These are phyloP conservation scores for Tylopilus sp. DNA, from an alignment of 768 basidiomycete genomes.

Conservation along the genomic window DNA sequence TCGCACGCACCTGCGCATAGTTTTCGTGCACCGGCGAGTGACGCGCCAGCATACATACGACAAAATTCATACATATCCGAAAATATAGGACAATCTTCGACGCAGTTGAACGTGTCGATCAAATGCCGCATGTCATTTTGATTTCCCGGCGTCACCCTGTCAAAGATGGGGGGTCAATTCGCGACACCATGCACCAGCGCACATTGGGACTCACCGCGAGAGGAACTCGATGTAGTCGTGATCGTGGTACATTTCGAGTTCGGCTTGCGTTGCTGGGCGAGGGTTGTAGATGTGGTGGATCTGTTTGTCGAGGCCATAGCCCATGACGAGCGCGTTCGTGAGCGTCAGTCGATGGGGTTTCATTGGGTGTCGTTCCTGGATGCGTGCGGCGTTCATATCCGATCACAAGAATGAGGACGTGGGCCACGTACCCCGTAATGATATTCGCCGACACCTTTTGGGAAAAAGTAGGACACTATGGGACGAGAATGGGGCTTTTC, in stretches of 20 bases:
- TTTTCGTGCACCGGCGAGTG: conserved; percentile 87
- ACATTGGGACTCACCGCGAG: conserved; percentile 55
- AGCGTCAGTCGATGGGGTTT: conserved; percentile 95
- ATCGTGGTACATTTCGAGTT: conserved; percentile 90
- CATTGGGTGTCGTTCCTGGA: conserved; percentile 96
- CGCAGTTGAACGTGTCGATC: conserved; percentile 88
- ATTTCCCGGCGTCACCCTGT: conserved; percentile 83
- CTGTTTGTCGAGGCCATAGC: conserved; percentile 93
- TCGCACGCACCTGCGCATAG: conserved; percentile 83
- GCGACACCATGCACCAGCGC: neutral
- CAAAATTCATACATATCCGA: conserved; percentile 94
- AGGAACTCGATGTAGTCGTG: conserved; percentile 95
- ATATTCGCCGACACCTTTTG: conserved; percentile 89
- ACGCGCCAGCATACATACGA: conserved; percentile 89
- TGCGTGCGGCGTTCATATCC: neutral
- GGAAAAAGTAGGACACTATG: conserved; percentile 94
- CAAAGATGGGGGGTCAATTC: neutral
- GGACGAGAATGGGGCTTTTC: conserved; percentile 46
- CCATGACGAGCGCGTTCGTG: conserved; percentile 93
- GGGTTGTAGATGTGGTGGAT: conserved; percentile 93
- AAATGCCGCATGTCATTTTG: conserved; percentile 65
- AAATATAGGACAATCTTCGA: conserved; percentile 97
- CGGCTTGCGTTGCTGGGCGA: conserved; percentile 81
- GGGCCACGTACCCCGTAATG: conserved; percentile 82
- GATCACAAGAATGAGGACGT: neutral